Percentiles rank a stretch among this genome's conserved stretches.
phyloP scores from a whole-genome alignment of 345 rosid genomes.

The Diplotaxis tenuifolia region DNA sequence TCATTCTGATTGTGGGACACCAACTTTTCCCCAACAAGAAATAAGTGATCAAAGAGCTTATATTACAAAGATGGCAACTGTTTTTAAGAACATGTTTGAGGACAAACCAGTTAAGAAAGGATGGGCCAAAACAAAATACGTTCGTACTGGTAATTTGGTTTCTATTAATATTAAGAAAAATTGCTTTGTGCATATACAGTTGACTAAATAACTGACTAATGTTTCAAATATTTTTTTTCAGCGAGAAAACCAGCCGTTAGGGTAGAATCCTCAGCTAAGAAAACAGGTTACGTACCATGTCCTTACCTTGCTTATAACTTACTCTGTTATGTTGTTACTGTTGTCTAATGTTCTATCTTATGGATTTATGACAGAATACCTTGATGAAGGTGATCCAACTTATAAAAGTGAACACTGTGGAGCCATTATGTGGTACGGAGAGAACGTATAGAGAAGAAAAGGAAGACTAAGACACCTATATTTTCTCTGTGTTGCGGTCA shows the following conservation, averaged over 20 bases:
- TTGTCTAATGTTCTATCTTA: too few relatives aligned
- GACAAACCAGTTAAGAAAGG: neutral
- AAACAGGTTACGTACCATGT: too few relatives aligned
- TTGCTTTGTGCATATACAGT: too few relatives aligned
- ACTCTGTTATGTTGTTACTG: too few relatives aligned
- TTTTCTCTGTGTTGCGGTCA: neutral
- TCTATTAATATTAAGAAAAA: too few relatives aligned
- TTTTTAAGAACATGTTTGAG: neutral
- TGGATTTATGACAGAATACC: neutral
- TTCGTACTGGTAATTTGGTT: neutral
- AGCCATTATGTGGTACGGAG: too few relatives aligned
- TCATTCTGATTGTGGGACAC: neutral
- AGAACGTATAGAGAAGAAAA: neutral
- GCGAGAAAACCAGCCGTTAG: too few relatives aligned
- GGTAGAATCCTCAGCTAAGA: neutral
- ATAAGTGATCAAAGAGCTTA: neutral
- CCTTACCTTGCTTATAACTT: too few relatives aligned
- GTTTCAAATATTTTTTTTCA: too few relatives aligned
- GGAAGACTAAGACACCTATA: neutral
- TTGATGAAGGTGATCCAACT: neutral
- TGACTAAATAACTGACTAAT: too few relatives aligned
- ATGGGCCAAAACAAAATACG: neutral
- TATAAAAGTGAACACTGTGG: neutral
- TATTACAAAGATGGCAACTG: neutral
- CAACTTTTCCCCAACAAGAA: neutral